Evolutionary conservation across 1,284 basidiomycete genomes (phyloP).

Genomic region (Ceratobasidium sp.): DNA sequence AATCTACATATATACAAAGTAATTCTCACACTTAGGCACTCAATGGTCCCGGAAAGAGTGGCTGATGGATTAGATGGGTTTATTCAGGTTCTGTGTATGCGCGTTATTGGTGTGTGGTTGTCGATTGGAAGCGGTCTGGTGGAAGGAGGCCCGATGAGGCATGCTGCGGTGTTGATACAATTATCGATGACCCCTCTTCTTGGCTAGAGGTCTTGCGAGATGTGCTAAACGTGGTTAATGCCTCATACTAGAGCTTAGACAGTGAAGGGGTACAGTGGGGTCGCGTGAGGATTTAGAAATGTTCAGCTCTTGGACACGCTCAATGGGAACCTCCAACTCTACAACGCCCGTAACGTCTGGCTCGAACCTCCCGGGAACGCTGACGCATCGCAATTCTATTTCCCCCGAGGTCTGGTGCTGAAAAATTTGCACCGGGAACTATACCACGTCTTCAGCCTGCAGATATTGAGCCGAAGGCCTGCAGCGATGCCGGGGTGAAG

Average conservation of each 20-base stretch:
- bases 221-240: constrained; percentile 5
- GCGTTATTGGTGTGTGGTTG: constrained; percentile 38
- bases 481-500: no score
- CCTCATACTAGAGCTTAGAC: not conserved
- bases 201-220: constrained; percentile 11
- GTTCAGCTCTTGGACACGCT: constrained; percentile 29
- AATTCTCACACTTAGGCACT: no score
- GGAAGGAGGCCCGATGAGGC: not conserved
- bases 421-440: no score
- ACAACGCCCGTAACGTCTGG: constrained; percentile 28
- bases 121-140: constrained; percentile 36
- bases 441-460: no score
- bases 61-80: not conserved
- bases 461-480: no score
- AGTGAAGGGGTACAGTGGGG: not conserved
- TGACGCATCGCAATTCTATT: no score
- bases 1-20: no score
- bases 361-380: not conserved
- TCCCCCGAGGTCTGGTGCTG: no score
- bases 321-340: constrained; percentile 43
- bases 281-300: not conserved
- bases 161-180: not conserved
- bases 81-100: constrained; percentile 29
- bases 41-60: no score
- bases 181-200: not conserved